Base-by-base conservation (phyloP, 202 grass and related monocot species). In the Panicum hallii region DNA sequence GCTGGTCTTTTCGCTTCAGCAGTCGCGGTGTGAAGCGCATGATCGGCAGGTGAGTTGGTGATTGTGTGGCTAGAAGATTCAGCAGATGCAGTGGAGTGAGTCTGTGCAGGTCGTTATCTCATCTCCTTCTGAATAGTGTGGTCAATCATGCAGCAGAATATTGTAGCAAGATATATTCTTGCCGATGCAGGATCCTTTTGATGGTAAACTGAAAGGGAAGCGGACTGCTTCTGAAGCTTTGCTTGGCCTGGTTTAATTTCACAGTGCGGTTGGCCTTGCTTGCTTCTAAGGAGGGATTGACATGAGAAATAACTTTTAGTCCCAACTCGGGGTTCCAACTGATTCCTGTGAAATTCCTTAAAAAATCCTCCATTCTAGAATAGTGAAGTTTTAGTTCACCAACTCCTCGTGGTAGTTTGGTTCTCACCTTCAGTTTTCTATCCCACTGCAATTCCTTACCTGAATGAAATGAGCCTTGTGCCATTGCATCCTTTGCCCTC, bases 81-180 rank as follows among this genome's bases (percentile, higher is more conserved):
- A 75, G 41, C 54, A 41, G 65, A 68, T 68, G 20, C 28, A 74
- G 58, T 74, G 84, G 62, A 77, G 55, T 49, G 23, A 70, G 54
- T 82, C 17, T 83, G 57, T 72, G 45, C 61, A 34, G 36, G 84
- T 65, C 57, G 58, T 44, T 72, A 46, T 83, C 47, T 72, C 63
- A 72, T 83, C 67, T 56, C 63, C 67, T 83, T 78, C 16, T 54
- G 54, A 54, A 70, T 77, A 45, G 70, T 87, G n/a, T 22, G 72
- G 45, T 82, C 53, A 77, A 87, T 87, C 63, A 82, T 58, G 19
- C 19, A 47, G 70, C 41, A 16, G 77, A 65, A 66, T 74, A 75
- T 57, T 57, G 7, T 20, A 36, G 28, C 32, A 65, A 65, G 16
- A 76, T 46, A 84, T 76, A 34, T 55, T 54, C 19, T 63, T 48